Percentiles rank a stretch among this genome's conserved stretches.
Conservation (phyloP, 2,329 filamentous ascomycete species). For the Nemania serpens region DNA sequence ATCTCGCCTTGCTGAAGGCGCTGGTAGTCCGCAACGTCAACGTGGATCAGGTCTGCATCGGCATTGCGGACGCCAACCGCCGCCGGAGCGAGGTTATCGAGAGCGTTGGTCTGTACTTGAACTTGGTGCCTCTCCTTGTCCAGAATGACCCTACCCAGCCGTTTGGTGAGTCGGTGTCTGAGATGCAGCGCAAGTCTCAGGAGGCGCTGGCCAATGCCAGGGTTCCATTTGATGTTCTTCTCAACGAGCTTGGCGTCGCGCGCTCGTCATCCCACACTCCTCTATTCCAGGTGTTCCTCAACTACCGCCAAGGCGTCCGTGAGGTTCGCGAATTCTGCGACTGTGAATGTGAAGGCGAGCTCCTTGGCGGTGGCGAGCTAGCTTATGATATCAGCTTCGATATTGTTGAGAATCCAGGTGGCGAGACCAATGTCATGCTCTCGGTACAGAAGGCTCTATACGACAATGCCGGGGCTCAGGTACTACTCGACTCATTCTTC, state of each 20-base stretch:
- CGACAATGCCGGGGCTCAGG: not conserved
- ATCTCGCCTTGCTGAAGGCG: not conserved
- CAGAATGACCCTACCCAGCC: not conserved
- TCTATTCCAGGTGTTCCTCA: conserved; percentile 14
- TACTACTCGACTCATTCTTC: not conserved
- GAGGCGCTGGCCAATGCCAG: not conserved
- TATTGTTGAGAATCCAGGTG: not conserved
- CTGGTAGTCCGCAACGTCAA: not conserved
- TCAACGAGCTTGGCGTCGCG: not conserved
- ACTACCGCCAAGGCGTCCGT: not conserved
- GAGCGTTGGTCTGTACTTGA: conserved; percentile 10
- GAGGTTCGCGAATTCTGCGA: not conserved
- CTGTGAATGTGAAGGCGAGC: not conserved
- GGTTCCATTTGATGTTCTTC: conserved; percentile 9
- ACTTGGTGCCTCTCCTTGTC: conserved; percentile 6
- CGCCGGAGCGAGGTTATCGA: not conserved
- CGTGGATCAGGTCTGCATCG: not conserved
- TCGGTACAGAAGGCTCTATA: not conserved
- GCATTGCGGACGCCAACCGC: not conserved
- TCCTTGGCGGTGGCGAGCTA: not conserved
- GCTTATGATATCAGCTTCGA: not conserved
- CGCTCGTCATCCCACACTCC: not conserved
- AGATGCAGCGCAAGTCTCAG: not conserved
- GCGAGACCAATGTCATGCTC: not conserved
- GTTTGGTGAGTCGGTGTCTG: not conserved